Evolutionary conservation across 192 early-diverging fungal species (phyloP).

Genomic region (Borealophlyctis nickersoniae): DNA sequence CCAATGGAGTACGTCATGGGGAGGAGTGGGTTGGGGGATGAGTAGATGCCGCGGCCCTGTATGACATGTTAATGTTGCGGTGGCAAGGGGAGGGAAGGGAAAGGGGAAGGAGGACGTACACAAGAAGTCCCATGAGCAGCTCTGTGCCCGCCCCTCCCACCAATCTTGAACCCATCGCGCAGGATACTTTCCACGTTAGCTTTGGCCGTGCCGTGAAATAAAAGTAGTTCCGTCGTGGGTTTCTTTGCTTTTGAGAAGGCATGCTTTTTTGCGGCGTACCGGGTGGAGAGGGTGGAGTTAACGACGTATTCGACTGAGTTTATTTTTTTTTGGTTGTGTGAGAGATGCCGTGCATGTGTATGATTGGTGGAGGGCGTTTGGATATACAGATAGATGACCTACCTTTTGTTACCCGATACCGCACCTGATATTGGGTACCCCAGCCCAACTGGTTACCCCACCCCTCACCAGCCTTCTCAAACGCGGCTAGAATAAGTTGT

Average conservation of each 20-base stretch:
- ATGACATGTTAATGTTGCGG: no score
- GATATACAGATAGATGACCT: not conserved
- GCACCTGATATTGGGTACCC: no score
- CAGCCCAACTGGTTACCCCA: no score
- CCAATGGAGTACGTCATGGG: no score
- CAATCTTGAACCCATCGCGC: not conserved
- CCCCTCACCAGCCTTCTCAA: not conserved
- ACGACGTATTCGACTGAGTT: not conserved
- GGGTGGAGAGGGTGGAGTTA: not conserved
- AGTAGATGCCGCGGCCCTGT: no score
- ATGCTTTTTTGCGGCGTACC: not conserved
- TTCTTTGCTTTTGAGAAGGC: not conserved
- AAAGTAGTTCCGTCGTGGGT: not conserved
- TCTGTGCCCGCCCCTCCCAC: not conserved
- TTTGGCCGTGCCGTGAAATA: not conserved
- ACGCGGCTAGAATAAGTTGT: not conserved
- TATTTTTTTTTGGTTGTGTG: not conserved
- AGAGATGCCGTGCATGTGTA: no score
- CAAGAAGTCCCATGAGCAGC: not conserved
- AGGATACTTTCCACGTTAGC: not conserved
- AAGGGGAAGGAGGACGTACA: no score
- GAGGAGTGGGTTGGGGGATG: no score
- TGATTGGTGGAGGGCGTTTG: not conserved
- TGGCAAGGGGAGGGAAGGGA: no score
- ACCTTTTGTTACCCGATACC: not conserved